Base-by-base conservation (phyloP, 2,329 filamentous ascomycete genomes). In the Diaporthe helianthi region DNA sequence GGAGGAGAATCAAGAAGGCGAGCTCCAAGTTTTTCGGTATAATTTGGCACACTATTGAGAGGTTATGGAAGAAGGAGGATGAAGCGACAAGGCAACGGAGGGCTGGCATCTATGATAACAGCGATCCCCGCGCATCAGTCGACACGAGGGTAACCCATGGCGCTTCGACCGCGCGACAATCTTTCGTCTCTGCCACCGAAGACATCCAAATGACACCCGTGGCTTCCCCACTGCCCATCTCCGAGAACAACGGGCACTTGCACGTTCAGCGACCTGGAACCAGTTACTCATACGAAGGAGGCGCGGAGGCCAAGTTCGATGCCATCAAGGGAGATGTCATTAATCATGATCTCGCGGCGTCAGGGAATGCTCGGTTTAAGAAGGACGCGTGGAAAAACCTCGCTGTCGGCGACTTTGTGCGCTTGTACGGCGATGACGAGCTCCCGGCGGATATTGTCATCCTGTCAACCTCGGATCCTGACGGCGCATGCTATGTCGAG, bases 131-230 rank as follows among this genome's bases (percentile, higher is more conserved):
- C 60, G 80, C 83, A n/a, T 96, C 93, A 0, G 84, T 89, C 71
- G 87, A 92, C 71, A 90, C 89, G 0, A 85, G 86, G 68, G 81
- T 78, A 2, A 84, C 85, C 26, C 85, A 84, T 53, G 85, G 88
- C 55, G 82, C 82, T 65, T 83, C 90, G 2, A 80, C 79, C 44
- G 77, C 75, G 58, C 79, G 84, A 31, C 79, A 83, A 3, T 89
- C 86, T 0, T 86, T 84, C 71, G 76, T 81, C 24, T 89, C 88
- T 1, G 84, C 84, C 24, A 83, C 83, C 46, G 89, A 92, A 69
- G 92, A 92, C 31, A 97, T 99, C 66, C 94, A 95, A 76, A 97
- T 99, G 94, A 98, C 94, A 0, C 94, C 95, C 0, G 94, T 99
- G 22, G 90, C 92, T 2, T 98, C 94, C 2, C 94, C 93, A 6